Evolutionary conservation across 2,329 filamentous ascomycete species (phyloP).

Genomic region (Talaromyces sp.): DNA sequence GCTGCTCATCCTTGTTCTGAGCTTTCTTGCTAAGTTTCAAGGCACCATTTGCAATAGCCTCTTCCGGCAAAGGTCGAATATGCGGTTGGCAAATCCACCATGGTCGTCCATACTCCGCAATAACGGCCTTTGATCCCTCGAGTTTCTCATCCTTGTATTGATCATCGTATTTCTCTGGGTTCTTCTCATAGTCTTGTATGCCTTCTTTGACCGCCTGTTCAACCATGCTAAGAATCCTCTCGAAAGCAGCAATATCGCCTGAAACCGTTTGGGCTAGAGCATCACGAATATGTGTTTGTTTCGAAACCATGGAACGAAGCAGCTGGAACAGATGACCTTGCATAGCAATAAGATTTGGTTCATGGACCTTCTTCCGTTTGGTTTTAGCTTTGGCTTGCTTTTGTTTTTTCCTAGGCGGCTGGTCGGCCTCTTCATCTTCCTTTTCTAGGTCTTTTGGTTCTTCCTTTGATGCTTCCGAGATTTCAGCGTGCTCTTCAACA

Average conservation of each 20-base stretch:
- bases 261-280: conserved; percentile 64
- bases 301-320: conserved; percentile 71
- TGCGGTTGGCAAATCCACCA: conserved; percentile 91
- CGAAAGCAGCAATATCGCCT: conserved; percentile 70
- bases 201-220: conserved; percentile 70
- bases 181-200: conserved; percentile 58
- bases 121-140: conserved; percentile 51
- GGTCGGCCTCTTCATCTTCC: conserved; percentile 33
- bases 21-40: conserved; percentile 66
- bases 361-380: conserved; percentile 42
- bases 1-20: background rate
- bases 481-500: conserved; percentile 15
- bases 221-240: conserved; percentile 67
- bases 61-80: conserved; percentile 76
- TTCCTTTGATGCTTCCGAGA: conserved; percentile 4
- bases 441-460: background rate
- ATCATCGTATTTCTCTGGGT: conserved; percentile 31
- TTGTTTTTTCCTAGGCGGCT: conserved; percentile 46
- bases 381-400: conserved; percentile 39
- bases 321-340: conserved; percentile 93
- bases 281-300: conserved; percentile 78
- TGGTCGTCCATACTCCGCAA: conserved; percentile 69
- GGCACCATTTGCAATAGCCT: conserved; percentile 77
- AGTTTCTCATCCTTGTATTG: conserved; percentile 23
- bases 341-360: conserved; percentile 69